These are phyloP conservation scores for Capsicum chinense DNA, from an alignment of 257 asterid genomes.

Conservation along the genomic window DNA sequence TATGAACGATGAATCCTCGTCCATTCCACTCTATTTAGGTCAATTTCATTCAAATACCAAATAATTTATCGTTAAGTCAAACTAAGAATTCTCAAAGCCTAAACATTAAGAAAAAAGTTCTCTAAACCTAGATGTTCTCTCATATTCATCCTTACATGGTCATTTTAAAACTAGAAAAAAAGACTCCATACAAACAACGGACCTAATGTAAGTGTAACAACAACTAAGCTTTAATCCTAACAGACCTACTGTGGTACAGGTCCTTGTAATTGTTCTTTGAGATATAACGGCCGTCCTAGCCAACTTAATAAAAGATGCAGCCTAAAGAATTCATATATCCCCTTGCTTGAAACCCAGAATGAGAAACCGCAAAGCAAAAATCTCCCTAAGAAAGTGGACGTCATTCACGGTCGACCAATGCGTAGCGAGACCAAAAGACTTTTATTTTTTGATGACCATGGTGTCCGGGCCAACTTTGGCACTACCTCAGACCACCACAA, in stretches of 20 bases:
- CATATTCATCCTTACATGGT: neutral
- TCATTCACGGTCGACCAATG: neutral
- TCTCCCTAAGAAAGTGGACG: neutral
- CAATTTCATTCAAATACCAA: neutral
- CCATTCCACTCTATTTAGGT: neutral
- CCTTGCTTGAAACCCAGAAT: neutral
- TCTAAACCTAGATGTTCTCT: neutral
- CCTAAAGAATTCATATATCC: neutral
- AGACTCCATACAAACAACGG: neutral
- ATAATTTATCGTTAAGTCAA: neutral
- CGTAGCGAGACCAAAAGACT: neutral
- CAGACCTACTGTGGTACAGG: neutral
- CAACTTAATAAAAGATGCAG: conserved; percentile 1
- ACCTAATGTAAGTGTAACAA: conserved; percentile 2
- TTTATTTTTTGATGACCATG: too few species aligned
- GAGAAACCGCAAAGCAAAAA: neutral
- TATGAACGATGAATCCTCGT: neutral
- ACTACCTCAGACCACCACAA: too few species aligned
- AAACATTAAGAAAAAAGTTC: neutral
- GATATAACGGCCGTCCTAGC: neutral
- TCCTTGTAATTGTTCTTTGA: neutral
- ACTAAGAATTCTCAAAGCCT: neutral
- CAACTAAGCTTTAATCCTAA: conserved; percentile 20
- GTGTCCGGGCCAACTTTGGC: too few species aligned
- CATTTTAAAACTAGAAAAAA: neutral